phyloP scores from a whole-genome alignment of 306 rosid species.

The Delonix regia region DNA sequence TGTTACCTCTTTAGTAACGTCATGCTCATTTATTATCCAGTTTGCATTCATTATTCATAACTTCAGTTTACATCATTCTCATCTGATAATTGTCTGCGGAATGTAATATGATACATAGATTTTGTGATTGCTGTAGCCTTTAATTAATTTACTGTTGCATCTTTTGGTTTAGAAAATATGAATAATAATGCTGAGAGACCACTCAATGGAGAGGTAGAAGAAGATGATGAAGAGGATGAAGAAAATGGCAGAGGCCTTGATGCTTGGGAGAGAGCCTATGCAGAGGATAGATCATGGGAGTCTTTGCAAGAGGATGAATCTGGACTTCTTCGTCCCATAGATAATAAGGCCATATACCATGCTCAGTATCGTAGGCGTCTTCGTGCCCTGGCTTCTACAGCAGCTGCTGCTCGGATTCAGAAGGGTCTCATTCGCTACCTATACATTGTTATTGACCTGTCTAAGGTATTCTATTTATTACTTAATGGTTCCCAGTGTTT shows the following conservation, averaged over 20 bases:
- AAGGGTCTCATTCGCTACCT: slow-evolving; percentile 95
- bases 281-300: slow-evolving; percentile 98
- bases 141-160: slow-evolving; percentile 28
- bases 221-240: slow-evolving; percentile 83
- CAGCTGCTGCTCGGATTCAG: slow-evolving; percentile 76
- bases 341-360: slow-evolving; percentile 69
- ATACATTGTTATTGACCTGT: slow-evolving; percentile 72
- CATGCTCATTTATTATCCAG: too few species aligned
- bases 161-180: slow-evolving; percentile 52
- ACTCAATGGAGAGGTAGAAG: slow-evolving; percentile 62
- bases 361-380: slow-evolving; percentile 93
- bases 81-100: not conserved
- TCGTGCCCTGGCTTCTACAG: slow-evolving; percentile 64
- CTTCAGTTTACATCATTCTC: not conserved
- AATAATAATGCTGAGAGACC: slow-evolving; percentile 61
- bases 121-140: slow-evolving; percentile 17
- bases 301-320: slow-evolving; percentile 92
- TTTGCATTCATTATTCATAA: not conserved
- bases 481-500: not conserved
- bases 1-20: not conserved
- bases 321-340: slow-evolving; percentile 93
- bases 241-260: slow-evolving; percentile 63
- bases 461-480: slow-evolving; percentile 62
- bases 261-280: slow-evolving; percentile 94
- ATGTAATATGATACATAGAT: slow-evolving; percentile 24